Evolutionary conservation across 305 asterid genomes (phyloP), one percentile per base, ranked within the genome.

Genomic region (Withania somnifera): DNA sequence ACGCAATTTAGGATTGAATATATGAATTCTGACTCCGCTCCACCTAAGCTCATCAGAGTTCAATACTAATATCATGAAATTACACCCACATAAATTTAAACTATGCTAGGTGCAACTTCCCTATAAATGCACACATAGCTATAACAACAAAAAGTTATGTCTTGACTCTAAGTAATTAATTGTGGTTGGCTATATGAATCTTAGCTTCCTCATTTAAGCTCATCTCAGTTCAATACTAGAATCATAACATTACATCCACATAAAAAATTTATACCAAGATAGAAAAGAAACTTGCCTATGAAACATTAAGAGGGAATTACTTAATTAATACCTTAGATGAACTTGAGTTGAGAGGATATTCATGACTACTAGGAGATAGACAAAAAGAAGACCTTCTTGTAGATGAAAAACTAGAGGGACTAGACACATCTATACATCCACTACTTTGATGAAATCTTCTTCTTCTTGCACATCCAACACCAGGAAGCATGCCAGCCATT

Each of bases 401-500:
- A 24, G 77, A 71, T 53, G 22, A 52, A 61, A 57, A 10, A 14
- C 1, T 32, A 81, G 38, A 52, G 26, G 85, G 47, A 15, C 15
- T 20, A 0, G 89, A 81, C 54, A 88, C 78, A 84, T 86, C 87
- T 34, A 82, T 36, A 32, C 20, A 36, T 75, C 89, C 86, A 77
- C 57, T 52, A 63, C 86, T 86, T 30, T 78, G 86, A 86, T 86
- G 91, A 68, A 86, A 58, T 68, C 89, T 83, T 7, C 91, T 86
- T 26, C 91, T 83, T 45, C 91, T 84, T 7, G 91, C 89, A 77
- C 86, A 81, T 67, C 86, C 89, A 79, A 86, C 89, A 56, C 89
- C 89, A n/a, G 91, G 87, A n/a, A 88, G 86, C 87, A 81, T 85
- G 3, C 89, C 88, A 17, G 89, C 86, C 89, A 88, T 88, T 36